Percentiles rank a stretch among this genome's conserved stretches.
These are phyloP conservation scores for Pisolithus tinctorius DNA, from an alignment of 768 basidiomycete genomes.

Conservation along the genomic window DNA sequence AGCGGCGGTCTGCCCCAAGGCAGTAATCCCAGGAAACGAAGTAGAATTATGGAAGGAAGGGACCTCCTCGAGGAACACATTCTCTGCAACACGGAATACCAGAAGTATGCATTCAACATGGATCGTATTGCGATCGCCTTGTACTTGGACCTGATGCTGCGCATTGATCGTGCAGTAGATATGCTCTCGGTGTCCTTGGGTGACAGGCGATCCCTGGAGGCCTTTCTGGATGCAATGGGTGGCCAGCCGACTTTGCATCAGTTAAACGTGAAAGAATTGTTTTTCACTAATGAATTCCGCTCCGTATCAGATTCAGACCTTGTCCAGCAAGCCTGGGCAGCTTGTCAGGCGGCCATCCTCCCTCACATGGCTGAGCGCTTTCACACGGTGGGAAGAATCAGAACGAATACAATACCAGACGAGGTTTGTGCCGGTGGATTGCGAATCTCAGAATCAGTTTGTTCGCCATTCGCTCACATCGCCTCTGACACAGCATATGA, in stretches of 20 bases:
- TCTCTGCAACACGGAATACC: conserved; percentile 20
- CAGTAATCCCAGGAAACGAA: neutral
- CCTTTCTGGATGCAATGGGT: conserved; percentile 33
- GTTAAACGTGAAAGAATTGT: conserved; percentile 21
- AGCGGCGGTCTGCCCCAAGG: too few relatives aligned
- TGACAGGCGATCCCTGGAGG: conserved; percentile 28
- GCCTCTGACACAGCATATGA: conserved; percentile 29
- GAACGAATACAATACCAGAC: conserved; percentile 20
- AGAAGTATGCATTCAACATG: conserved; percentile 40
- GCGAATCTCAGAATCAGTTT: conserved; percentile 4
- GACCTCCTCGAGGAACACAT: conserved; percentile 26
- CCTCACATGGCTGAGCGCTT: conserved; percentile 9
- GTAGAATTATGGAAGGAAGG: conserved; percentile 6
- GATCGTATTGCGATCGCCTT: conserved; percentile 38
- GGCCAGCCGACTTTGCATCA: conserved; percentile 26
- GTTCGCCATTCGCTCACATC: neutral
- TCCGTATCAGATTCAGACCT: conserved; percentile 10
- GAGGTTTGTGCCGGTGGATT: conserved; percentile 18
- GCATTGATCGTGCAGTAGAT: conserved; percentile 33
- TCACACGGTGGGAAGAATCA: conserved; percentile 10
- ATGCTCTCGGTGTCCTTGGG: conserved; percentile 28
- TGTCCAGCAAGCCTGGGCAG: conserved; percentile 5
- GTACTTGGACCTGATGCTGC: conserved; percentile 31
- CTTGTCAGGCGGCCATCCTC: conserved; percentile 24
- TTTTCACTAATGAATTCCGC: conserved; percentile 21